Evolutionary conservation across 371 early-diverging fungal species (phyloP), one percentile per base, ranked within the genome.

Genomic region (Haplosporangium sp.): DNA sequence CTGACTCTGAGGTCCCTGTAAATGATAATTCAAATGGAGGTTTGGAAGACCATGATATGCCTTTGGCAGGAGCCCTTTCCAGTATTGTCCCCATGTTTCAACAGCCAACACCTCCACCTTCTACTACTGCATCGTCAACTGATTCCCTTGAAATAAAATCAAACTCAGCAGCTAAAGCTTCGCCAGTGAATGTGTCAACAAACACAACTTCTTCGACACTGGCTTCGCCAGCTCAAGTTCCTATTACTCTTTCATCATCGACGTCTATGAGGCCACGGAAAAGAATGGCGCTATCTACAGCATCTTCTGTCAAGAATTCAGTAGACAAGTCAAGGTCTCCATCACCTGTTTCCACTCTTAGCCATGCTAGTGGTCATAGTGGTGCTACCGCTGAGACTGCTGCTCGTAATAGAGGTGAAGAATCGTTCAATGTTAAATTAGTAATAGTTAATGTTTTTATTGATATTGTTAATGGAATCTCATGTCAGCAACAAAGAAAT

Each of bases 391-490:
- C 20, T 52, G 60, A 62, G 63, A 62, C 56, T n/a, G 52, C 56
- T 20, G 52, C 53, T 63, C 62, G 57, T 34, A 69, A 60, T 60
- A 61, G 69, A 69, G 69, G 69, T 69, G 69, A 69, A 62, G 63
- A 44, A 69, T 69, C 63, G 69, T 56, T 69, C 57, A 47, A 52
- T 62, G 62, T 34, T 42, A 69, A 61, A 55, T 20, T 69, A 69
- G 69, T 40, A 45, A 45, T 66, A 58, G 57, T 20, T 66, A 50
- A 48, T 13, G 34, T 38, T 15, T 11, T 62, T 35, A 37, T 52
- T 52, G 63, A 50, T 37, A 37, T 20, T 2, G 17, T 34, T 13
- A 6, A 35, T 55, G 65, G 15, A 13, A 48, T 38, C 42, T 27
- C 19, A 40, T 5, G 34, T 35, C 15, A 15, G 58, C 35, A 60